These are phyloP conservation scores for Protomyces gravidus DNA, from an alignment of 1,139 yeast genomes.

Conservation along the genomic window DNA sequence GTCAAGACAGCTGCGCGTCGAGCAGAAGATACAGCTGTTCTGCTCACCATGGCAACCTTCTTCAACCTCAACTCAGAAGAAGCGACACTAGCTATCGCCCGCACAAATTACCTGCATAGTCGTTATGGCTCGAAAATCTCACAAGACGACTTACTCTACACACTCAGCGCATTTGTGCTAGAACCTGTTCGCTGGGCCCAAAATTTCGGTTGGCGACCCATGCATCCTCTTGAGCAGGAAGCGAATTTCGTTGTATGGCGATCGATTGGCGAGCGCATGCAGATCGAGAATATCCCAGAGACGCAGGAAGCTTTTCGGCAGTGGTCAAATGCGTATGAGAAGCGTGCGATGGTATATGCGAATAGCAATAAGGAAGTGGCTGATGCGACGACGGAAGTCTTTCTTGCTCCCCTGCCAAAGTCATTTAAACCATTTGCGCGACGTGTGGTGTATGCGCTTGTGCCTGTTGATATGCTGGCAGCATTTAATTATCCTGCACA, in stretches of 20 bases:
- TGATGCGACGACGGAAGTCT: constrained; percentile 1
- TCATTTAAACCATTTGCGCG: background rate
- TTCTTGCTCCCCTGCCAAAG: constrained; percentile 5
- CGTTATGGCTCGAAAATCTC: background rate
- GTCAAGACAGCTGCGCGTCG: background rate
- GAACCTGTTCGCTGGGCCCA: constrained; percentile 2
- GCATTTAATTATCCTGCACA: constrained; percentile 4
- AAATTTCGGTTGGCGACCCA: background rate
- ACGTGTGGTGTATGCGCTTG: background rate
- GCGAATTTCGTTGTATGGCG: constrained; percentile 6
- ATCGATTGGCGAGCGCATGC: constrained; percentile 11
- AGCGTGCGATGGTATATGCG: background rate
- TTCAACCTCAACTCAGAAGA: constrained; percentile 7
- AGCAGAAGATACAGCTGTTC: constrained; percentile 7
- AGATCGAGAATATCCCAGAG: background rate
- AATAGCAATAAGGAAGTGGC: background rate
- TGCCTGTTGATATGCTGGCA: background rate
- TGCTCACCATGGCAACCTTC: background rate
- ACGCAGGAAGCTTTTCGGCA: background rate
- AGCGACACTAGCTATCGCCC: constrained; percentile 7
- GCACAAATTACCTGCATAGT: constrained; percentile 1
- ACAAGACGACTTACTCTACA: constrained; percentile 8
- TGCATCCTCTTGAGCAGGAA: background rate
- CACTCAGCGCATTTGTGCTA: constrained; percentile 1
- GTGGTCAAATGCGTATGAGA: constrained; percentile 6